Evolutionary conservation across 2,329 filamentous ascomycete species (phyloP), one percentile per base, ranked within the genome.

Genomic region (Neofusicoccum ribis): DNA sequence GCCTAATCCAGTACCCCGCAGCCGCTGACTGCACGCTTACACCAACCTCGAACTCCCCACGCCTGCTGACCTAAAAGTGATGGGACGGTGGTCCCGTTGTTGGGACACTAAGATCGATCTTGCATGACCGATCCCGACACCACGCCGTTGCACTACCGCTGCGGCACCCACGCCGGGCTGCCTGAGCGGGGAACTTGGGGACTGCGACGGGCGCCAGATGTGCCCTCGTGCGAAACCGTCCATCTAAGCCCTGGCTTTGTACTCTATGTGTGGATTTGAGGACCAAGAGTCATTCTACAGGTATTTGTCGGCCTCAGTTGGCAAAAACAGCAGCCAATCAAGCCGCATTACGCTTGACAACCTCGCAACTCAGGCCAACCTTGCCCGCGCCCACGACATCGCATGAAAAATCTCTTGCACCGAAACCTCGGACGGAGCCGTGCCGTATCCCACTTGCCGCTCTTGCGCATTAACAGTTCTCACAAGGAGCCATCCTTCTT

Each of bases 101-200:
- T 60, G 56, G 20, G 41, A 34, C 54, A 17, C 52, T 58, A 58
- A 20, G n/a, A 60, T 60, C 56, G 41, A 47, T 60, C 56, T 60
- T 23, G 56, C 56, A 47, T 60, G 56, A 2, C 27, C 12, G 56
- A 15, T 14, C 56, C 27, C 27, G 36, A 60, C 56, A 60, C 31
- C n/a, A 44, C 27, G 5, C 27, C 27, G 27, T 31, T 31, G 27
- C 27, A 31, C 27, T 31, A 7, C 27, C 27, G 27, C 27, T 31
- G 27, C 6, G 6, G 27, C 6, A 31, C 27, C 27, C 27, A 31
- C 27, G 27, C 27, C 27, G 27, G 27, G 5, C 27, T 31, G 27
- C 27, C 27, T 5, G 27, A 31, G 27, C 27, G 27, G 27, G 27
- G 27, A 31, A 31, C 27, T 31, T 31, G 27, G 27, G 27, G 27